Evolutionary conservation across 106 monocot species (phyloP), one percentile per base, ranked within the genome.

Genomic region (Allium fistulosum): DNA sequence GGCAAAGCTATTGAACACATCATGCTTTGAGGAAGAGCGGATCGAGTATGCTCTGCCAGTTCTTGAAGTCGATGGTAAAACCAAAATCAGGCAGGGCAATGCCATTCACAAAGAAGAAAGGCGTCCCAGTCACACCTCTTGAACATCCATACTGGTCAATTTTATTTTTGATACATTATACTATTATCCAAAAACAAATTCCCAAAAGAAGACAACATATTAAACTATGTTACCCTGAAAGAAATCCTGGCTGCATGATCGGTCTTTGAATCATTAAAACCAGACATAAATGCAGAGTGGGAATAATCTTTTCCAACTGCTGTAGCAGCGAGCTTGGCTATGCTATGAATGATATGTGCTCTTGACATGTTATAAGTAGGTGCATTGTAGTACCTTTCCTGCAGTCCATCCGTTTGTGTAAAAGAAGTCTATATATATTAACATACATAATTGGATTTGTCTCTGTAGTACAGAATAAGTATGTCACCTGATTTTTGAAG

Each of bases 21-120:
- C 37, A 37, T 1, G 37, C 37, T 37, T 37, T 37, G 37, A 37
- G 37, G 37, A 83, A 53, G 66, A 88, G 73, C 0, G 84, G 88
- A 71, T 77, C 81, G 15, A 88, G 53, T 67, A 84, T 77, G 13
- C 70, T 76, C 65, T 48, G 84, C 88, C 84, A 88, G 17, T 76
- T 71, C 11, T 72, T 71, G 74, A 71, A 88, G 46, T 72, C 61
- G 9, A 84, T 16, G 26, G 72, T 10, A 16, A 75, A 73, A 7
- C 73, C 81, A 65, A 66, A 61, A 22, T 68, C 79, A 17, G 48
- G 73, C 9, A 88, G 69, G 1, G 77, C 76, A 26, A 88, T 81
- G 28, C 88, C 88, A 69, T 88, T 88, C n/a, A 88, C 79, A 27
- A 84, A 84, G 71, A 88, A 88, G 47, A 18, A 75, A n/a, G 88